phyloP scores from a whole-genome alignment of 1,284 basidiomycete genomes.

The Agroathelia rolfsii region DNA sequence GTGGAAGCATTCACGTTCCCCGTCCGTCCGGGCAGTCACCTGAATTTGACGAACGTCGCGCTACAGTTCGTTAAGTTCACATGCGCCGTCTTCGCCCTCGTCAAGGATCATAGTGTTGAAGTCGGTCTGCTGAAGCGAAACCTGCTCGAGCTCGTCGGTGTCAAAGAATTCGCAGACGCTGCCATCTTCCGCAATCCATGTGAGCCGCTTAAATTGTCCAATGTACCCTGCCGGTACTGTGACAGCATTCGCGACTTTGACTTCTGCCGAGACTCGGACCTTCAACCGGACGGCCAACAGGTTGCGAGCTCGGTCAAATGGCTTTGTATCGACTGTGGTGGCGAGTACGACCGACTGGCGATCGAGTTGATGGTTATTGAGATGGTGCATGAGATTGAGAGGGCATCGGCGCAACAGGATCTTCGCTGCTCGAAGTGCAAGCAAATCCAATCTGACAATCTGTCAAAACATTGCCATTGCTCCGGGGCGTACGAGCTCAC shows the following conservation, averaged over 20 bases:
- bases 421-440: slow-evolving; percentile 81
- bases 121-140: slow-evolving; percentile 85
- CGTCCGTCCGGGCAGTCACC: slow-evolving; percentile 77
- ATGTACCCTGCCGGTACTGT: slow-evolving; percentile 88
- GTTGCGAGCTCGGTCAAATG: slow-evolving; percentile 43
- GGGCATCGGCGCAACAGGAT: slow-evolving; percentile 83
- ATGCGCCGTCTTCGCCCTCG: slow-evolving; percentile 75
- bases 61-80: slow-evolving; percentile 89
- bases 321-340: slow-evolving; percentile 64
- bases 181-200: slow-evolving; percentile 89
- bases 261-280: slow-evolving; percentile 87
- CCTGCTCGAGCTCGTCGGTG: slow-evolving; percentile 79
- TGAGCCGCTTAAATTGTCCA: slow-evolving; percentile 79
- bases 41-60: slow-evolving; percentile 66
- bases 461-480: slow-evolving; percentile 81
- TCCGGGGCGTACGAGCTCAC: slow-evolving; percentile 76
- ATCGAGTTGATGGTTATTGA: slow-evolving; percentile 87
- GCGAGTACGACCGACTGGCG: slow-evolving; percentile 76
- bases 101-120: slow-evolving; percentile 75
- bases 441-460: slow-evolving; percentile 80
- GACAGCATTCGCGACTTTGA: slow-evolving; percentile 88
- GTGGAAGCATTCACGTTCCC: slow-evolving; percentile 72
- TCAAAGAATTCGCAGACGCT: slow-evolving; percentile 81
- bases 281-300: slow-evolving; percentile 52
- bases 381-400: slow-evolving; percentile 62